Percentiles rank a stretch among this genome's conserved stretches.
These are phyloP conservation scores for Arachis hypogaea DNA, from an alignment of 306 rosid genomes.

Conservation along the genomic window DNA sequence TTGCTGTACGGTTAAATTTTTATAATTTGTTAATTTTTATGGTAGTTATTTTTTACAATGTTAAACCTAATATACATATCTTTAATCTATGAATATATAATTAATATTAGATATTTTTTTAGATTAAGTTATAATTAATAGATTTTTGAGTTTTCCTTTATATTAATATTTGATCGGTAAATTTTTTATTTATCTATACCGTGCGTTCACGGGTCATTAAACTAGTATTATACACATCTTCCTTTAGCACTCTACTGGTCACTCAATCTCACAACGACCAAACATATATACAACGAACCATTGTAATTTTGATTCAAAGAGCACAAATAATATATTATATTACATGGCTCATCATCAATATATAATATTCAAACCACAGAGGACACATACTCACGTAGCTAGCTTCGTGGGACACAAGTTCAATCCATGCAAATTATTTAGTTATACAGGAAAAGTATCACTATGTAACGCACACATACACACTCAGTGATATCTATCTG, in stretches of 20 bases:
- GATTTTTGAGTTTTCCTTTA: no score
- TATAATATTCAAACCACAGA: not conserved
- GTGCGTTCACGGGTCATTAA: no score
- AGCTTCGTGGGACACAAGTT: conserved; percentile 14
- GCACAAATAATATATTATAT: not conserved
- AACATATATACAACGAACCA: not conserved
- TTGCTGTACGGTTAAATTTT: no score
- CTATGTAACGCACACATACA: not conserved
- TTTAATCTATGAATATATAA: no score
- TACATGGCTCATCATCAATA: not conserved
- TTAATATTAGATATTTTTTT: no score
- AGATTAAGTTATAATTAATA: no score
- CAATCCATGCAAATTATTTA: conserved; percentile 31
- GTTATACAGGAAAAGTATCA: not conserved
- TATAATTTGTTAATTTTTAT: no score
- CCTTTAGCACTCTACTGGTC: not conserved
- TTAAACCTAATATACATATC: no score
- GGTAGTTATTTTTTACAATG: no score
- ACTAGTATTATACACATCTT: not conserved
- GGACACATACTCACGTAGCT: not conserved
- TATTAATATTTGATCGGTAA: no score
- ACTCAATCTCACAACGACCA: no score
- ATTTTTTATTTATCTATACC: no score
- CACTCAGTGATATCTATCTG: not conserved
- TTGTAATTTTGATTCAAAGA: not conserved